Base-by-base conservation (phyloP, 305 asterid genomes). In the Solanum chacoense region DNA sequence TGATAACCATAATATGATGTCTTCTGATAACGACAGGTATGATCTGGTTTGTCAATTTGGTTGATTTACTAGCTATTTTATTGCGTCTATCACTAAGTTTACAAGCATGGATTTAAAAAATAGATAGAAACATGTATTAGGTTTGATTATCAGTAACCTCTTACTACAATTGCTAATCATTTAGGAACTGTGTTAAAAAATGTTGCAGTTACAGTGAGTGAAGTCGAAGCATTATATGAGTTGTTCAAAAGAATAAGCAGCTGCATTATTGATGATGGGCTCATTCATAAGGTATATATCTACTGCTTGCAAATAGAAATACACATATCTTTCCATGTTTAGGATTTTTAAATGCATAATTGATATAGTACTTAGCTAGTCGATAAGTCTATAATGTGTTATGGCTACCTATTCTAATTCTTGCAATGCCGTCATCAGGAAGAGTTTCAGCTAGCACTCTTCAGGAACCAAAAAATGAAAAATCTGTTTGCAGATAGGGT, bases 401-500 rank as follows among this genome's bases (percentile, higher is more conserved):
- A 16, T 9, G 36, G 86, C 71, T 42, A 42, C 26, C 38, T 28
- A 45, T 81, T 81, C 86, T 81, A 18, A 45, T 29, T 81, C 86
- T 29, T 50, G 72, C 40, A 45, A 1, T 45, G 29, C 16, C 40
- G 1, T 81, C 40, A 45, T 84, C 95, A 96, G 99, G 99, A 96
- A 92, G 99, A 97, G 88, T 96, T 97, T 90, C 98, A 96, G 93
- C 92, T 96, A 35, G 99, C 99, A 13, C 96, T 97, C 80, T 96
- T 97, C 78, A 91, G 97, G 93, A 96, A 96, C 93, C 88, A 87
- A 91, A 93, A 95, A 91, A 92, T 73, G 94, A 91, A 92, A 79
- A 96, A 95, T 91, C 93, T 97, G 69, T 97, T 97, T 86, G 97
- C 98, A 6, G 98, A 97, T 91, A 92, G 99, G 94, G 99, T 96